A percentile compares a stretch with the other conserved stretches of the same genome.
Evolutionary conservation across 192 early-diverging fungal species (phyloP).

Genomic region (Backusella westeae): DNA sequence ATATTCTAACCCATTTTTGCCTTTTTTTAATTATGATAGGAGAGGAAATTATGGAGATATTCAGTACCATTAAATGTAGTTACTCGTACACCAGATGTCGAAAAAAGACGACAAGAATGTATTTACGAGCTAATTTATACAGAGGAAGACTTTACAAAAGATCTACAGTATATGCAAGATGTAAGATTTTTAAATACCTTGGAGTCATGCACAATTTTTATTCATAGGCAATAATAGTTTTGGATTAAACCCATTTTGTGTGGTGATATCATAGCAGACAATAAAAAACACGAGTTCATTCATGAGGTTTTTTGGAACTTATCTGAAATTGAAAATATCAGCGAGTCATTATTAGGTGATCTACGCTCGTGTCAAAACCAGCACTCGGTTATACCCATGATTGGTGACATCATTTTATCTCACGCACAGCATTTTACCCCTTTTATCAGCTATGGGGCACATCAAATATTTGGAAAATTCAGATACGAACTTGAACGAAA

Average conservation of each 20-base stretch:
- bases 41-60: slow-evolving; percentile 70
- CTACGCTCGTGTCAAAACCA: slow-evolving; percentile 63
- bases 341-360: slow-evolving; percentile 56
- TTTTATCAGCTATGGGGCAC: slow-evolving; percentile 84
- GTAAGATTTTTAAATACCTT: slow-evolving; percentile 36
- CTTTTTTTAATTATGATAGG: neutral
- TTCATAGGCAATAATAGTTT: slow-evolving; percentile 30
- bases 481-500: slow-evolving; percentile 80
- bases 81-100: slow-evolving; percentile 64
- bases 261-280: slow-evolving; percentile 63
- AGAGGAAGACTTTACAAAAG: slow-evolving; percentile 85
- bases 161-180: slow-evolving; percentile 76
- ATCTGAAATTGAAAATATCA: slow-evolving; percentile 60
- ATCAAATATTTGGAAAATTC: slow-evolving; percentile 80
- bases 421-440: slow-evolving; percentile 70
- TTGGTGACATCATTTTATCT: slow-evolving; percentile 83
- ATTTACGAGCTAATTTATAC: slow-evolving; percentile 92
- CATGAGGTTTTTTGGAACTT: slow-evolving; percentile 80
- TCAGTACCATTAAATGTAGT: slow-evolving; percentile 78
- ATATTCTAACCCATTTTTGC: neutral
- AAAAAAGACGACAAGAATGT: slow-evolving; percentile 87
- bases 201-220: neutral
- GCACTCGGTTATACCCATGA: slow-evolving; percentile 65
- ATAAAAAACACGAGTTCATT: slow-evolving; percentile 71
- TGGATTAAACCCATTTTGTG: slow-evolving; percentile 66